Base-by-base conservation (phyloP, 139 green algal species). In the Chlorella vulgaris region DNA sequence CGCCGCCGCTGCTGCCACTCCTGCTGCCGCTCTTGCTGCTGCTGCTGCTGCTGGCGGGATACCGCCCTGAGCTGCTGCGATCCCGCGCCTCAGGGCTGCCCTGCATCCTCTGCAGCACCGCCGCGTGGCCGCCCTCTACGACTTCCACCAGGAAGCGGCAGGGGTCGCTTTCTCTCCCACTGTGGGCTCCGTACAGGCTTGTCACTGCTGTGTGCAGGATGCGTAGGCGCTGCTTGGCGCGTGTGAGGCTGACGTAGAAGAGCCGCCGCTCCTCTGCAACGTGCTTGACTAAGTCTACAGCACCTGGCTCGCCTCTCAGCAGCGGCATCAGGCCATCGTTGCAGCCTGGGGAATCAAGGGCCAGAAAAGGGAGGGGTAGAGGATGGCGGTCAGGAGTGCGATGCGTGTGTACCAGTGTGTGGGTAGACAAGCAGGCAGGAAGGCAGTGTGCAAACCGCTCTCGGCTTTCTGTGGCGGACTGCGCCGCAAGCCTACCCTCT, bases 211-310 rank as follows among this genome's bases (percentile, higher is more conserved):
- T 55, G 77, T 86, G 74, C 24, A 8, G 39, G 40, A 86, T 62
- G 35, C 29, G 22, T 62, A 87, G 76, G 29, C 47, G 67, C 53
- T 76, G 40, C 81, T 84, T 87, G 29, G 83, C 83, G 15, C 83
- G 62, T 21, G 83, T 87, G 8, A 87, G 66, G 65, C 22, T 40
- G 42, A 87, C 83, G 69, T 76, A 87, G 33, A 87, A 82, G 4
- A 87, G 76, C 29, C 83, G 70, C 19, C 70, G 74, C 74, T 87
- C 83, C 62, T 87, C 83, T 8, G 29, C 31, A 21, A 83, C 1
- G 0, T 7, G 28, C 2, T 65, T 55, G 19, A 0, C 6, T 26
- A 28, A n/a, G n/a, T n/a, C n/a, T n/a, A n/a, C n/a, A n/a, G n/a
- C n/a, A n/a, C n/a, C n/a, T n/a, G 43, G 35, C 19, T 71, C 31